Evolutionary conservation across 2,329 filamentous ascomycete genomes (phyloP).

Genomic region (Fusarium nodosum): DNA sequence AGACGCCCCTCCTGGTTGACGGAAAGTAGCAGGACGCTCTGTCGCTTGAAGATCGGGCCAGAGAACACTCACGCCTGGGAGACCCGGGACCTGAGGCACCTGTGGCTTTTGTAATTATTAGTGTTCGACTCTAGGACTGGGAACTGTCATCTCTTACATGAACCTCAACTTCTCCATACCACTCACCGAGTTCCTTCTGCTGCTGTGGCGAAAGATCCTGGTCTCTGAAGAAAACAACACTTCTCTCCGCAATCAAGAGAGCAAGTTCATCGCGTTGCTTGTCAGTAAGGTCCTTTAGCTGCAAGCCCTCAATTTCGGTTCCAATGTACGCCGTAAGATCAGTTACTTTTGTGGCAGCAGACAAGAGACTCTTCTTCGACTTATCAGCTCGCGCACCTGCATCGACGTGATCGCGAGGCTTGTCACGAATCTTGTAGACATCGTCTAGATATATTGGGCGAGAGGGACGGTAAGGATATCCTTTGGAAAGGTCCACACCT

Average conservation of each 20-base stretch:
- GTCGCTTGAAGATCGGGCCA: conserved; percentile 77
- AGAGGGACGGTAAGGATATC: conserved; percentile 78
- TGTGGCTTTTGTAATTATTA: conserved; percentile 66
- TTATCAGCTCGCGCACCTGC: conserved; percentile 75
- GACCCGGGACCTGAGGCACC: conserved; percentile 77
- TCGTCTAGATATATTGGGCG: conserved; percentile 78
- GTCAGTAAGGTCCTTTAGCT: conserved; percentile 71
- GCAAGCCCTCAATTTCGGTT: conserved; percentile 73
- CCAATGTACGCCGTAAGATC: conserved; percentile 73
- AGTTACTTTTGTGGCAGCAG: conserved; percentile 73
- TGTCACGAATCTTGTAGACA: conserved; percentile 73
- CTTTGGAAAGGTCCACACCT: conserved; percentile 76
- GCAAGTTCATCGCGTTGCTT: conserved; percentile 73
- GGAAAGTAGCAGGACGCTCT: conserved; percentile 72
- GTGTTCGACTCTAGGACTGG: accelerated
- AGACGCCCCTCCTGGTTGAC: conserved; percentile 75
- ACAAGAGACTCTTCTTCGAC: conserved; percentile 71
- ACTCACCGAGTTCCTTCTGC: conserved; percentile 72
- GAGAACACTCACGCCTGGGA: conserved; percentile 74
- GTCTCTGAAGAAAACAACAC: conserved; percentile 76
- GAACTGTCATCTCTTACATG: conserved; percentile 64
- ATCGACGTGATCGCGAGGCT: conserved; percentile 68
- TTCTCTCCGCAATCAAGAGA: conserved; percentile 72
- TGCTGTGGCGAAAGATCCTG: conserved; percentile 73
- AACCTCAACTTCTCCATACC: conserved; percentile 75